Percentiles rank a stretch among this genome's conserved stretches.
Conservation (phyloP, 176 grass and related monocot genomes). For the Eragrostis curvula region DNA sequence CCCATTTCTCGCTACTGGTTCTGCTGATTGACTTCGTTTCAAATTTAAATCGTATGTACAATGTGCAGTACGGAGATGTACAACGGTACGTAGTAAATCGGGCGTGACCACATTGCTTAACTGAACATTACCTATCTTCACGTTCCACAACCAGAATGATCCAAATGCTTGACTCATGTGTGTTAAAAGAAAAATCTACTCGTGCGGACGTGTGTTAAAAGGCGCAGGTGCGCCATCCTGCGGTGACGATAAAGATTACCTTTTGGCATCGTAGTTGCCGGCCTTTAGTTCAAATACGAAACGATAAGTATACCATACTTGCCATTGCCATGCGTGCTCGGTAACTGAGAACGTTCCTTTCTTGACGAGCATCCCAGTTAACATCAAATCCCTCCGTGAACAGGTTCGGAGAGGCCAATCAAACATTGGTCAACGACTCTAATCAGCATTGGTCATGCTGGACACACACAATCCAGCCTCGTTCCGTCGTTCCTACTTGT, state of each 20-base stretch:
- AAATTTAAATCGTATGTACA: constrained; percentile 19
- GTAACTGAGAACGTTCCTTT: background rate
- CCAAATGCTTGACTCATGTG: too few species aligned
- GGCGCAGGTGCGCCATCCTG: background rate
- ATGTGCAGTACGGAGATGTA: background rate
- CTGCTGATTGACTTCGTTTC: constrained; percentile 4
- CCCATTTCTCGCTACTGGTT: background rate
- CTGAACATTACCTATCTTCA: background rate
- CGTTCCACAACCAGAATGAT: background rate
- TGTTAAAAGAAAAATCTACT: constrained; percentile 17
- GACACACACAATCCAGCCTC: background rate
- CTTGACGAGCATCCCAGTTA: background rate
- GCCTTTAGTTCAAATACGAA: constrained; percentile 22
- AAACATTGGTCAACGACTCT: background rate
- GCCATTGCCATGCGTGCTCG: background rate
- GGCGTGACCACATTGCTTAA: background rate
- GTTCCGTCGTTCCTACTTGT: background rate
- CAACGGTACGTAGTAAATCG: background rate
- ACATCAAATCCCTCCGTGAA: background rate
- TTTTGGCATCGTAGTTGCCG: constrained; percentile 20
- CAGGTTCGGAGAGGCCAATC: background rate
- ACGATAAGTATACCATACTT: background rate
- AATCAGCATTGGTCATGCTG: background rate
- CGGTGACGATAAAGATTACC: background rate
- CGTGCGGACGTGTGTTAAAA: background rate